These are phyloP conservation scores for Wickerhamomyces sp. DNA, from an alignment of 1,139 yeast species.

Conservation along the genomic window DNA sequence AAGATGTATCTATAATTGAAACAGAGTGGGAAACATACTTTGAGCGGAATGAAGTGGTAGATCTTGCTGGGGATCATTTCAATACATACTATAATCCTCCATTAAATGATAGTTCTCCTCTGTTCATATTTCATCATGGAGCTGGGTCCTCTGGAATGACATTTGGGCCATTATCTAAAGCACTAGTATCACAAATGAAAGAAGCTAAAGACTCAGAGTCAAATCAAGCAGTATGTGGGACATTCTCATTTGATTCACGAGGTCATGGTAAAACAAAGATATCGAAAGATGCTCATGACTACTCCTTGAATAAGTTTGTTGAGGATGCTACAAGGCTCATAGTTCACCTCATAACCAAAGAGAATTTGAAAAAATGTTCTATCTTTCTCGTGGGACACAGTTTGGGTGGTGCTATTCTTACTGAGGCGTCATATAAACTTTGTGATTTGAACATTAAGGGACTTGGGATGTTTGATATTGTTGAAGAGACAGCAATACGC, in stretches of 20 bases:
- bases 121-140: slow-evolving; percentile 84
- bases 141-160: slow-evolving; percentile 89
- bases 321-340: slow-evolving; percentile 53
- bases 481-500: slow-evolving; percentile 83
- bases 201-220: slow-evolving; percentile 15
- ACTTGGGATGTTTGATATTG: slow-evolving; percentile 78
- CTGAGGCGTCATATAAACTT: slow-evolving; percentile 39
- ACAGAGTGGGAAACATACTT: slow-evolving; percentile 36
- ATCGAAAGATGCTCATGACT: slow-evolving; percentile 34
- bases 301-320: slow-evolving; percentile 46
- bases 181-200: slow-evolving; percentile 28
- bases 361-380: slow-evolving; percentile 25
- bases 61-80: slow-evolving; percentile 33
- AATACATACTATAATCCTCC: slow-evolving; percentile 64
- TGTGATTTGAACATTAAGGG: slow-evolving; percentile 45
- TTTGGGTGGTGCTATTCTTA: slow-evolving; percentile 82
- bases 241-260: slow-evolving; percentile 71
- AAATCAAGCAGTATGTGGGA: slow-evolving; percentile 39
- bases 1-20: too few relatives aligned
- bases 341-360: slow-evolving; percentile 29
- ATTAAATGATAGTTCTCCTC: slow-evolving; percentile 35
- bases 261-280: slow-evolving; percentile 67
- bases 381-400: slow-evolving; percentile 80
- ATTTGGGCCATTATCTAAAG: slow-evolving; percentile 52
- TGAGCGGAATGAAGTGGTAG: slow-evolving; percentile 27